Evolutionary conservation across 768 basidiomycete genomes (phyloP).

Genomic region (Russula foetens): DNA sequence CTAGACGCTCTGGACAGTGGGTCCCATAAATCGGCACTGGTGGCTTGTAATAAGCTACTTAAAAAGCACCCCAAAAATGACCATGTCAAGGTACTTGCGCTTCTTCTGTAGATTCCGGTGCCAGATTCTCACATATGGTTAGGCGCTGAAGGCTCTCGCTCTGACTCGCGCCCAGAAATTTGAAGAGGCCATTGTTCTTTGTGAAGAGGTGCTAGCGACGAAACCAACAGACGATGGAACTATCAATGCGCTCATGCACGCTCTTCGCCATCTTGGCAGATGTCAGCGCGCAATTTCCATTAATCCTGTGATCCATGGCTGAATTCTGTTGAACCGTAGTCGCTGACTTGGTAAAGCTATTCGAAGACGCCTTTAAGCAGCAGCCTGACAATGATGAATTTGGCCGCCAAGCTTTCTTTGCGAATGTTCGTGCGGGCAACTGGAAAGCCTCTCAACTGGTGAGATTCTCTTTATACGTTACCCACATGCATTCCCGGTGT

Average conservation of each 20-base stretch:
- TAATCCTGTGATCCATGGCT: background rate
- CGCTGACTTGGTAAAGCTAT: conserved; percentile 76
- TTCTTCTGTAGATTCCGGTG: background rate
- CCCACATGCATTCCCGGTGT: background rate
- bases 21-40: conserved; percentile 80
- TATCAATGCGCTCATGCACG: conserved; percentile 77
- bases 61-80: conserved; percentile 76
- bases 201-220: conserved; percentile 68
- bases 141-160: conserved; percentile 82
- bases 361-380: conserved; percentile 78
- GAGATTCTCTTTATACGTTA: conserved; percentile 11
- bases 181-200: conserved; percentile 70
- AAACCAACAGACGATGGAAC: conserved; percentile 69
- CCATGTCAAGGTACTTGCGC: conserved; percentile 50
- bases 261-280: conserved; percentile 70
- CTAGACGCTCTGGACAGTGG: conserved; percentile 81
- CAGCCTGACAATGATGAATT: conserved; percentile 78
- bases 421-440: conserved; percentile 67
- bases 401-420: conserved; percentile 77
- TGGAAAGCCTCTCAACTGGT: conserved; percentile 88
- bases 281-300: conserved; percentile 29
- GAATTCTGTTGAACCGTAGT: conserved; percentile 32
- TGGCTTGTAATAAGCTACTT: conserved; percentile 78
- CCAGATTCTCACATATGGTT: conserved; percentile 12
- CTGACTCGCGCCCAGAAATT: conserved; percentile 79